A percentile compares a stretch with the other conserved stretches of the same genome.
Evolutionary conservation across 1,284 basidiomycete genomes (phyloP).

Genomic region (Chiua sp.): DNA sequence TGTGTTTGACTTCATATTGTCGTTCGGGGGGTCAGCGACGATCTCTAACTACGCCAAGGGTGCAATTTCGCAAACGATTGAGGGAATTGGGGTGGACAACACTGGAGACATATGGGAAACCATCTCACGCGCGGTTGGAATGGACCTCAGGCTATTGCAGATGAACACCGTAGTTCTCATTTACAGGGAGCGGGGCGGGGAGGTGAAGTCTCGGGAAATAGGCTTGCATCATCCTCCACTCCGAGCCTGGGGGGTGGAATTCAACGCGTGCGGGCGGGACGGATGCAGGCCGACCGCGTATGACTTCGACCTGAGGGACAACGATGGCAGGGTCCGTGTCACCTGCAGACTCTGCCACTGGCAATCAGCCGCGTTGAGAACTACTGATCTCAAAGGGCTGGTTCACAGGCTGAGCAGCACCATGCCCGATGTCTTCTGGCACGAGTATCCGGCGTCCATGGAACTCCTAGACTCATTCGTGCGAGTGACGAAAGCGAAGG

Average conservation of each 20-base stretch:
- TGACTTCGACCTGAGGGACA: constrained; percentile 2
- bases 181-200: not conserved
- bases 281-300: not conserved
- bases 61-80: not conserved
- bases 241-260: constrained; percentile 2
- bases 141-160: not conserved
- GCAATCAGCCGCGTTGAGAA: not conserved
- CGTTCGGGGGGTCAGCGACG: constrained; percentile 1
- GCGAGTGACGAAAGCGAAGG: too few species aligned
- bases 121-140: not conserved
- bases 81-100: not conserved
- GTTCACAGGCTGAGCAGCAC: too few species aligned
- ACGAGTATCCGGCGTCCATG: too few species aligned
- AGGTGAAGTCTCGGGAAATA: constrained; percentile 1
- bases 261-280: constrained; percentile 2
- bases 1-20: constrained; percentile 6
- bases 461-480: too few species aligned
- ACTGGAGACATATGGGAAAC: constrained; percentile 2
- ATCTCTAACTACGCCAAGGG: not conserved
- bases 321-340: not conserved
- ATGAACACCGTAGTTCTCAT: constrained; percentile 1
- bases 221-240: not conserved
- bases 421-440: too few species aligned
- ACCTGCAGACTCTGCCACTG: not conserved
- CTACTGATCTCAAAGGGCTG: too few species aligned